Evolutionary conservation across 345 rosid genomes (phyloP), one percentile per base, ranked within the genome.

Genomic region (Eucalyptus microcorys): DNA sequence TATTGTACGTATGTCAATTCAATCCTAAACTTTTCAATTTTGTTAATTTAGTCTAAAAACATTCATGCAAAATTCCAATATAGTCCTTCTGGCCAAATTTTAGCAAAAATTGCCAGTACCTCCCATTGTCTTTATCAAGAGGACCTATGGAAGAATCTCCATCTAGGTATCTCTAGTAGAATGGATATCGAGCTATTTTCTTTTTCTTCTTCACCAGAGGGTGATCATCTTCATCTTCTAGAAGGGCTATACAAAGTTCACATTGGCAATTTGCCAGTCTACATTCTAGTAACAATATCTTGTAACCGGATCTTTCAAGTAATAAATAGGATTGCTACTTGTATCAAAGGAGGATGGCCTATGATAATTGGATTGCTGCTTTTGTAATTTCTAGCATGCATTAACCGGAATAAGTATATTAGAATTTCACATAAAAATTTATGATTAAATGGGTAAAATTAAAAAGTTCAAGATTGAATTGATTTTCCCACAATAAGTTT

Each of bases 11-110:
- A 64, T 4, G 3, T 64, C 3, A 2, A 14, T 64, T n/a, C 2
- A 14, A 0, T 64, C 0, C 0, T n/a, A 64, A 30, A 30, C 0
- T 14, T 30, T 27, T n/a, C 3, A 14, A 64, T 14, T 64, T 3
- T 14, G 5, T 64, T 7, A 14, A 64, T 1, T n/a, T n/a, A 64
- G 76, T n/a, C 7, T 32, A 64, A 64, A 0, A 59, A 22, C 4
- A 0, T 7, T 64, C 14, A 14, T 14, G 1, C 3, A 14, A 64
- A 14, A 30, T n/a, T 64, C 1, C 37, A 14, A n/a, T 13, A 4
- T 14, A 64, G 37, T 30, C 10, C 0, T 64, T 30, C 0, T 7
- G 15, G 16, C 1, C 16, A 59, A 59, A 1, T 59, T 1, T 59
- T 13, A 27, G 15, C 15, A 12, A 12, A 59, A 59, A 27, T 59